Conservation (phyloP, 805 yeast genomes). For the Pichia sporocuriosa region DNA sequence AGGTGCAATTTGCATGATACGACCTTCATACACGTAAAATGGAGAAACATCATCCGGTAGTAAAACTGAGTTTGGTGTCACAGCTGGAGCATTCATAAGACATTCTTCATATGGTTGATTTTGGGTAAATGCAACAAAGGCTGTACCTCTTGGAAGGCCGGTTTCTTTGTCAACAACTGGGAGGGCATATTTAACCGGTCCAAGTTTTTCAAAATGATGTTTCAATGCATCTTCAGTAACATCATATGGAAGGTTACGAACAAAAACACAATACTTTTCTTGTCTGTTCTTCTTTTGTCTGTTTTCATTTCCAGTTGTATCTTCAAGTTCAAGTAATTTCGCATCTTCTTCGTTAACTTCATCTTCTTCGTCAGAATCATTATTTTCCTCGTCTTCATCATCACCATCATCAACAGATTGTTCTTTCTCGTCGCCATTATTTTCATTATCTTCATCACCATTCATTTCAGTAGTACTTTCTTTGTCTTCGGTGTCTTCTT, state of each 20-base stretch:
- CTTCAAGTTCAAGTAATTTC: slow-evolving; percentile 29
- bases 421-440: slow-evolving; percentile 24
- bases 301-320: slow-evolving; percentile 25
- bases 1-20: slow-evolving; percentile 75
- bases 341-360: slow-evolving; percentile 22
- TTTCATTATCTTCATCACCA: slow-evolving; percentile 27
- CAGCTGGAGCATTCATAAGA: slow-evolving; percentile 70
- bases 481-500: slow-evolving; percentile 31
- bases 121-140: slow-evolving; percentile 78
- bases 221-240: slow-evolving; percentile 73
- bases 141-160: slow-evolving; percentile 88
- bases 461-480: slow-evolving; percentile 29
- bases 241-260: slow-evolving; percentile 91
- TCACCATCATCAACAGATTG: slow-evolving; percentile 21
- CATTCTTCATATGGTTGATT: slow-evolving; percentile 62
- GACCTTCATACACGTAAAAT: slow-evolving; percentile 84
- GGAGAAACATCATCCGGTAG: slow-evolving; percentile 91
- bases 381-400: slow-evolving; percentile 19
- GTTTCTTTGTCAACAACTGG: slow-evolving; percentile 86
- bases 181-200: slow-evolving; percentile 84
- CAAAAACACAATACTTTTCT: slow-evolving; percentile 70
- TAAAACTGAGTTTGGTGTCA: slow-evolving; percentile 52
- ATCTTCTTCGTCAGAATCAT: slow-evolving; percentile 11
- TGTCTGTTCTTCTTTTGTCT: slow-evolving; percentile 48
- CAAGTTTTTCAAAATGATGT: slow-evolving; percentile 78